Base-by-base conservation (phyloP, 306 rosid species). In the Dalbergia cochinchinensis region DNA sequence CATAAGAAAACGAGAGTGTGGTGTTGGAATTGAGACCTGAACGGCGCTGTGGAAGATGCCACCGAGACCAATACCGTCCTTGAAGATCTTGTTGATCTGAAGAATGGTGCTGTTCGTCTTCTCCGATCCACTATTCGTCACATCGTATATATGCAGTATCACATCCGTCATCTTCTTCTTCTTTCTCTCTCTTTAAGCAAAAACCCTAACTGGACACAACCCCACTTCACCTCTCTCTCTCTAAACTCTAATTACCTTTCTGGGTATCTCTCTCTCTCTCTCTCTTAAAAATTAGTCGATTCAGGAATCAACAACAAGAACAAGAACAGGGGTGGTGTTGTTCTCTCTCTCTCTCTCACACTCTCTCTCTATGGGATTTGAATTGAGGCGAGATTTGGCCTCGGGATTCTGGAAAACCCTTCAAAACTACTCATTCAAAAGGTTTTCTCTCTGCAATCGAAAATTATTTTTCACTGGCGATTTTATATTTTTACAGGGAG, bases 31-130 rank as follows among this genome's bases (percentile, higher is more conserved):
- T 16, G 13, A 72, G 20, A 95, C 99, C 98, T 96, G 98, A 73
- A 96, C 92, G 58, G 99, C 99, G 83, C 98, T 96, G 77, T 96
- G 98, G 85, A 96, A 96, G 79, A 96, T 96, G 10, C 99, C 99
- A 55, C 99, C 99, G 5, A 96, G 82, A 66, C 99, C 98, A 73
- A 96, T 96, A 51, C 99, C 98, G 75, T 96, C 99, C 80, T 93
- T 96, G 86, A 96, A 96, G 88, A 96, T 91, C 98, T 88, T 96
- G 82, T 96, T 96, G 97, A 93, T 96, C 80, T 96, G 90, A 72
- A 96, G 78, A 86, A 96, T 96, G 83, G 99, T 96, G 84, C 51
- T 91, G 84, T 96, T 96, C 11, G 99, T 92, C 81, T 93, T 93
- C 51, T 96, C 99, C 53, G 99, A 96, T 96, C 98, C 99, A 86